Base-by-base conservation (phyloP, 441 rosid genomes). In the Melastoma candidum region DNA sequence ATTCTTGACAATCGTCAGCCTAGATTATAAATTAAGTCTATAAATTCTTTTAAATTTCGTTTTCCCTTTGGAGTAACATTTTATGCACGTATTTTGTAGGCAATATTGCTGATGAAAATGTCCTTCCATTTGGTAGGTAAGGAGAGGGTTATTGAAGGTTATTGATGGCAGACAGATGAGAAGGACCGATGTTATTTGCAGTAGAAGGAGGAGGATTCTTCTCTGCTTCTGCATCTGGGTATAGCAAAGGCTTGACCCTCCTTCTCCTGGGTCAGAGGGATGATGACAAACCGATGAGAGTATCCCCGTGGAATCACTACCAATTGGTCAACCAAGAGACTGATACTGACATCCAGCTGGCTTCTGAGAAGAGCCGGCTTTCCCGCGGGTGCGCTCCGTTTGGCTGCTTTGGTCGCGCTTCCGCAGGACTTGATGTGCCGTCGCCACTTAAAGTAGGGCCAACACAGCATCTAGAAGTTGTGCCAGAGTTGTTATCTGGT, bases 191-290 rank as follows among this genome's bases (percentile, higher is more conserved):
- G 98, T 82, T 92, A 81, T 78, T 88, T 63, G 89, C 95, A 81
- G 92, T 80, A 69, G 98, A 88, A 81, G 97, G 97, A 77, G 97
- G 98, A 78, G 95, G 95, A 50, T 88, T 92, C 77, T 92, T 92
- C 92, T 88, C 95, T 75, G 78, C 98, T 70, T 88, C 98, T 54
- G 92, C 95, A 51, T 84, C 95, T 61, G 98, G 98, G 63, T 84
- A 88, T 81, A 92, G 95, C 63, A 88, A 77, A 74, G 95, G 95
- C 41, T 64, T 92, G 70, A 60, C 97, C 78, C 97, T 92, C 75
- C 95, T 92, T 62, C 74, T 92, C 44, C 56, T 92, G 71, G 97
- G 98, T 65, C 95, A 84, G 62, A 84, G 74, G 73, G 76, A 75
- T 58, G 95, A 84, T 57, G 88, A 81, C 51, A 81, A 75, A 70